Conservation (phyloP, 2,329 filamentous ascomycete genomes). For the Incumbomyces lentus region DNA sequence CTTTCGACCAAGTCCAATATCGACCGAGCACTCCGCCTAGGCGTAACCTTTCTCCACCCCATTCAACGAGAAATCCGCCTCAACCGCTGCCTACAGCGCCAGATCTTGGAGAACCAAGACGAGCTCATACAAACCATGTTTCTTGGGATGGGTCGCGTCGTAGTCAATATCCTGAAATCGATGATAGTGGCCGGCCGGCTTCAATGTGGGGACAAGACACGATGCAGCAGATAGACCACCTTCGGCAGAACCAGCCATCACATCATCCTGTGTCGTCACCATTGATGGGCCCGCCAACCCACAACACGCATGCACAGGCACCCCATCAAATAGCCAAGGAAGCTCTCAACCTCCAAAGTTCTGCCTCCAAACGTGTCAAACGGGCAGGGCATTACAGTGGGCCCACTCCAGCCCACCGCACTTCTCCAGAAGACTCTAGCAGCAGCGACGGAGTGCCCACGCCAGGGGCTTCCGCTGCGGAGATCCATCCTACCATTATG, state of each 20-base stretch:
- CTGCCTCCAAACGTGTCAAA: conserved; percentile 18
- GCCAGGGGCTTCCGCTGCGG: conserved; percentile 36
- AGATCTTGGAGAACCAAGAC: conserved; percentile 33
- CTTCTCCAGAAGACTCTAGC: conserved; percentile 36
- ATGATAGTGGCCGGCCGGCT: conserved; percentile 25
- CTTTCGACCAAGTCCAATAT: conserved; percentile 67
- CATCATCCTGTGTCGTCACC: not conserved
- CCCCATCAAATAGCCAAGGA: conserved; percentile 19
- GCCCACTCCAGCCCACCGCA: conserved; percentile 26
- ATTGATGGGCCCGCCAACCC: conserved; percentile 3
- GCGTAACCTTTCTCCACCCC: conserved; percentile 64
- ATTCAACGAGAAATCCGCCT: conserved; percentile 50
- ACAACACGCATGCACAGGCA: conserved; percentile 11
- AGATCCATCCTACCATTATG: conserved; percentile 40
- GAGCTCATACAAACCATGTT: conserved; percentile 36
- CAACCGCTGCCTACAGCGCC: conserved; percentile 24
- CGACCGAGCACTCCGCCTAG: conserved; percentile 46
- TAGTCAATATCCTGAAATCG: conserved; percentile 25
- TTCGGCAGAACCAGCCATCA: conserved; percentile 1
- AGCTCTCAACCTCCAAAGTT: conserved; percentile 11
- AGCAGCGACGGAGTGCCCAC: conserved; percentile 40
- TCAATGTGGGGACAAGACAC: conserved; percentile 36
- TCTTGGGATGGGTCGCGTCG: conserved; percentile 34
- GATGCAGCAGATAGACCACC: conserved; percentile 14
- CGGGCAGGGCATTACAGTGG: conserved; percentile 27